Conservation (phyloP, 768 basidiomycete genomes). For the Hebeloma cylindrosporum region DNA sequence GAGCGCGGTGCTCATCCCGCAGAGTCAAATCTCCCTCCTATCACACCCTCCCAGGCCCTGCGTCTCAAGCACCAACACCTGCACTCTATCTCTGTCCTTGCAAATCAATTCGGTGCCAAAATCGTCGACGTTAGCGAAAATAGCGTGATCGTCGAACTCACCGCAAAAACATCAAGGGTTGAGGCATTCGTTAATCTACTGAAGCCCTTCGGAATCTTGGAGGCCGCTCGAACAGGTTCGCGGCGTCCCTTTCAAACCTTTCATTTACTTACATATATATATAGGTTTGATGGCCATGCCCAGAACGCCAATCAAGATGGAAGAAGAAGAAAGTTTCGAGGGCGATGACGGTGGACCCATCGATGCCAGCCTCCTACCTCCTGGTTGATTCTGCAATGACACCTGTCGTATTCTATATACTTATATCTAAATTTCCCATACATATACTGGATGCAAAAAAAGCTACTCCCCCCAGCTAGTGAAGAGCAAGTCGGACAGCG, state of each 20-base stretch:
- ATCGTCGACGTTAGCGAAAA: constrained; percentile 95
- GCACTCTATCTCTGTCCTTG: constrained; percentile 81
- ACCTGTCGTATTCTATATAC: not conserved
- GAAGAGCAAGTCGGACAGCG: no score
- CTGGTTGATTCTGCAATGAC: constrained; percentile 57
- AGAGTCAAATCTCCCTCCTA: constrained; percentile 31
- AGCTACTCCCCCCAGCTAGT: no score
- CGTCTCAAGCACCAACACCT: constrained; percentile 88
- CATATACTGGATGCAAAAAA: no score
- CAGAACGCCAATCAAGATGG: constrained; percentile 78
- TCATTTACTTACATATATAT: not conserved
- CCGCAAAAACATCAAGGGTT: constrained; percentile 88
- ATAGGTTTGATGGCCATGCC: constrained; percentile 98
- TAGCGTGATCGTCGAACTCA: constrained; percentile 92
- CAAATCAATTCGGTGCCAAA: constrained; percentile 87
- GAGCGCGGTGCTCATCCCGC: constrained; percentile 56
- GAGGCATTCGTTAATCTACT: constrained; percentile 90
- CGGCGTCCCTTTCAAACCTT: constrained; percentile 10
- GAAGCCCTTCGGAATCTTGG: constrained; percentile 94
- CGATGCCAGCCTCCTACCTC: constrained; percentile 91
- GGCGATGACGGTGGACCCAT: constrained; percentile 58
- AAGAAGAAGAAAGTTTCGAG: constrained; percentile 53
- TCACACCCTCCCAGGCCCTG: constrained; percentile 84
- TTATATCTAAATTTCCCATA: no score
- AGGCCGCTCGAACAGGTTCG: constrained; percentile 91